These are phyloP conservation scores for Pseudocercospora cruenta DNA, from an alignment of 2,329 filamentous ascomycete species.

Conservation along the genomic window DNA sequence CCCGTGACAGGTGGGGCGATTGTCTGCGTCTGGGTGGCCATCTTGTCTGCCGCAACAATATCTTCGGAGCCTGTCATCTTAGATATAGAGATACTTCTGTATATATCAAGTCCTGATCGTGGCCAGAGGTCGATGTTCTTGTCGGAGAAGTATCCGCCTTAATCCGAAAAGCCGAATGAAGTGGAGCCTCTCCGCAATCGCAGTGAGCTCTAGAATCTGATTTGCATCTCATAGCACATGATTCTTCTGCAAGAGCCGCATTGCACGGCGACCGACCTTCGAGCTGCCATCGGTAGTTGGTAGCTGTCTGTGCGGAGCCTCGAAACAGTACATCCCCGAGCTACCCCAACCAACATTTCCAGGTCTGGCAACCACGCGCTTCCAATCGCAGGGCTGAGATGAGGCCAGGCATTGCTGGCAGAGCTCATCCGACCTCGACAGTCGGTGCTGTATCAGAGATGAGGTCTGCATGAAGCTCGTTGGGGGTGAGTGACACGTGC, in stretches of 20 bases:
- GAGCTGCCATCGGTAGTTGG: not conserved
- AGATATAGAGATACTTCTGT: not conserved
- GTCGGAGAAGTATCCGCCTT: not conserved
- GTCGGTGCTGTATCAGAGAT: too few species aligned
- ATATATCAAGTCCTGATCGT: not conserved
- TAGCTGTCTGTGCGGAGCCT: not conserved
- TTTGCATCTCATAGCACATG: too few species aligned
- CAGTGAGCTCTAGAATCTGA: too few species aligned
- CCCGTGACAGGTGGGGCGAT: conserved; percentile 5
- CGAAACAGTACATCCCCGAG: not conserved
- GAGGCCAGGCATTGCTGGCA: not conserved
- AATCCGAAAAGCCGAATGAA: not conserved
- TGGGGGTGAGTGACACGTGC: not conserved
- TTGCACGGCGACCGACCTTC: not conserved
- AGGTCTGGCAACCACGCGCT: not conserved
- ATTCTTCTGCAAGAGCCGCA: too few species aligned
- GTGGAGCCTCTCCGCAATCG: not conserved
- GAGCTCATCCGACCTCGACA: not conserved
- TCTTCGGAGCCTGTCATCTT: not conserved
- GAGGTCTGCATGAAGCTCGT: not conserved
- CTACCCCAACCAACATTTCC: not conserved
- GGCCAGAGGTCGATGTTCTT: not conserved
- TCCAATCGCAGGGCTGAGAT: conserved; percentile 1
- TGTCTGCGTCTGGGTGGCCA: conserved; percentile 8
- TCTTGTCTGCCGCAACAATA: not conserved